phyloP scores from a whole-genome alignment of 306 rosid species.

The Dalbergia oliveri region DNA sequence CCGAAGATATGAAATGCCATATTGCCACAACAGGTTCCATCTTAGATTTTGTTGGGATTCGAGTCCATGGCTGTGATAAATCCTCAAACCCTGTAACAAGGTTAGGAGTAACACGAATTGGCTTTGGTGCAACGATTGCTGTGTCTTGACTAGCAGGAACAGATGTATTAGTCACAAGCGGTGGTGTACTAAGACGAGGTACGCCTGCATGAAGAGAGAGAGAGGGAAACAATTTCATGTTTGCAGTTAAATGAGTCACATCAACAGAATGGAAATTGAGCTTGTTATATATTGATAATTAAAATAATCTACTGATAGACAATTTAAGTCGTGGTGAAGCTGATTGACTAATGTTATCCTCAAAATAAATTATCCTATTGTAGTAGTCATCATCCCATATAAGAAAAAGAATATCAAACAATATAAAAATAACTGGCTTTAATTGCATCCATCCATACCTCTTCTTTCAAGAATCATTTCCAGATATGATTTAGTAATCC shows the following conservation, averaged over 20 bases:
- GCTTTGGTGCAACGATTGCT: conserved; percentile 79
- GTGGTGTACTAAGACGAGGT: conserved; percentile 98
- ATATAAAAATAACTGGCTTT: conserved; percentile 27
- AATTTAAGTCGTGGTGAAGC: conserved; percentile 2
- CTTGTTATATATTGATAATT: conserved; percentile 37
- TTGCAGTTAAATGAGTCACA: conserved; percentile 26
- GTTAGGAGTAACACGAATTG: conserved; percentile 84
- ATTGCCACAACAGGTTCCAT: conserved; percentile 88
- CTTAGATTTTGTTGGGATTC: conserved; percentile 91
- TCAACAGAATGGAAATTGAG: conserved; percentile 15
- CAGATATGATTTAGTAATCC: conserved; percentile 97
- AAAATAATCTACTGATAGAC: conserved; percentile 37
- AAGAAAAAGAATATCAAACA: conserved; percentile 13
- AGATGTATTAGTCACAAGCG: conserved; percentile 73
- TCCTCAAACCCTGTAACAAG: conserved; percentile 83
- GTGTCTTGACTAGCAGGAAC: conserved; percentile 70
- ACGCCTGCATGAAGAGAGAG: conserved; percentile 72
- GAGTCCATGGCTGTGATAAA: conserved; percentile 97
- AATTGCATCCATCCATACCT: conserved; percentile 59
- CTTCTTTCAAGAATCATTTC: conserved; percentile 97
- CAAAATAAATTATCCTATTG: conserved; percentile 33
- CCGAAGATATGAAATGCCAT: conserved; percentile 81
- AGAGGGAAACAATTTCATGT: conserved; percentile 28
- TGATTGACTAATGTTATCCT: conserved; percentile 28
- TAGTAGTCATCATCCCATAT: conserved; percentile 30